Conservation (phyloP, 768 basidiomycete genomes). For the Suillus plorans region DNA sequence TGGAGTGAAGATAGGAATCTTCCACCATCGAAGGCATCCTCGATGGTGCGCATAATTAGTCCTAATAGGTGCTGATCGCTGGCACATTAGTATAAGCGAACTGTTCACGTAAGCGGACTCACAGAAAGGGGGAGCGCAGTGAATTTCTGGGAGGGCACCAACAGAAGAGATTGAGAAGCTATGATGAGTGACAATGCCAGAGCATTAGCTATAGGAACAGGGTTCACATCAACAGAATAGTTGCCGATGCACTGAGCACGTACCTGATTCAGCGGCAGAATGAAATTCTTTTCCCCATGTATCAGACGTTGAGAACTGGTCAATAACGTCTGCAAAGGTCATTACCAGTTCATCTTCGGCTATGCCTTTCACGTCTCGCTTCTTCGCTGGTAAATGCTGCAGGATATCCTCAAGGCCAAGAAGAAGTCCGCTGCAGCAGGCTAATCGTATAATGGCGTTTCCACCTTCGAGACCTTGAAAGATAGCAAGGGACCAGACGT, state of each 20-base stretch:
- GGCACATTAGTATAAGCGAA: constrained; percentile 1
- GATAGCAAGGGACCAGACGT: constrained; percentile 51
- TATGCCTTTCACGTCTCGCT: constrained; percentile 34
- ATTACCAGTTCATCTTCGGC: constrained; percentile 69
- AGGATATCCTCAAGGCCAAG: constrained; percentile 57
- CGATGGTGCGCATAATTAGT: constrained; percentile 46
- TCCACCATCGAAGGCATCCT: constrained; percentile 56
- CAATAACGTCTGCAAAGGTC: constrained; percentile 73
- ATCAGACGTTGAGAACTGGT: constrained; percentile 45
- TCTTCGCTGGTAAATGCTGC: constrained; percentile 32
- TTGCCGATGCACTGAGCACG: constrained; percentile 14
- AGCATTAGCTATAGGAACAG: constrained; percentile 35
- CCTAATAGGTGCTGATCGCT: constrained; percentile 24
- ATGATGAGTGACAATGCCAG: constrained; percentile 49
- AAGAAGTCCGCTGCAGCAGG: constrained; percentile 63
- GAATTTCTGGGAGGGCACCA: constrained; percentile 54
- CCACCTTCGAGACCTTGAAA: constrained; percentile 66
- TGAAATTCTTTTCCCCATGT: constrained; percentile 73
- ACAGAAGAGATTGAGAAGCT: constrained; percentile 58
- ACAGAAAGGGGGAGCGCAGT: constrained; percentile 59
- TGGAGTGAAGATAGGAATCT: constrained; percentile 49
- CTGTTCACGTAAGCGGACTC: constrained; percentile 30
- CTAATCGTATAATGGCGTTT: constrained; percentile 58
- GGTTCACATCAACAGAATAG: neutral
- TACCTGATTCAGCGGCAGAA: constrained; percentile 44